Percentiles rank a stretch among this genome's conserved stretches.
phyloP scores from a whole-genome alignment of 208 protist species.

The Herpetomonas samuelpessoai region DNA sequence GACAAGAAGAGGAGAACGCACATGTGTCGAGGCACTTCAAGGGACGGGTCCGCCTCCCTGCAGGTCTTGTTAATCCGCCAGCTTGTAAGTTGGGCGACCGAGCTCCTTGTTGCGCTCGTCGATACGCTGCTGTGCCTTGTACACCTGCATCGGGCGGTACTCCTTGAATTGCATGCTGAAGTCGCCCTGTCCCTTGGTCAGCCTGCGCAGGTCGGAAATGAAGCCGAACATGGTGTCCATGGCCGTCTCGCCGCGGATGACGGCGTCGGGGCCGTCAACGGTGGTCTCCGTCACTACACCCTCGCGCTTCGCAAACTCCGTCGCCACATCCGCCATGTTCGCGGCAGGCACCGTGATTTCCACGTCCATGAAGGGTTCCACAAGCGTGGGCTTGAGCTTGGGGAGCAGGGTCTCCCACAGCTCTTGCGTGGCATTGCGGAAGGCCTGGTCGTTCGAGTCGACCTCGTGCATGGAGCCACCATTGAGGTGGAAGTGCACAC shows the following conservation, averaged over 20 bases:
- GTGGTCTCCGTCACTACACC: constrained; percentile 86
- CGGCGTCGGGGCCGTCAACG: constrained; percentile 76
- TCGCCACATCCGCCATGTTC: constrained; percentile 86
- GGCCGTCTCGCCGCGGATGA: constrained; percentile 88
- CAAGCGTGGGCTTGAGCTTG: constrained; percentile 90
- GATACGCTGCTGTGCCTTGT: constrained; percentile 89
- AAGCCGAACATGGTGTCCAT: constrained; percentile 94
- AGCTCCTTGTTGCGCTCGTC: constrained; percentile 89
- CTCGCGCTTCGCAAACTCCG: constrained; percentile 85
- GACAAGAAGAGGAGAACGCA: constrained; percentile 4
- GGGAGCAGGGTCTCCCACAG: constrained; percentile 93
- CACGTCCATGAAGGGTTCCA: constrained; percentile 98
- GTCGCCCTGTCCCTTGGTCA: constrained; percentile 91
- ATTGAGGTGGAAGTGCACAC: constrained; percentile 94
- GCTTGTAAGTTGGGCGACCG: constrained; percentile 67
- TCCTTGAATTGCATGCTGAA: constrained; percentile 94
- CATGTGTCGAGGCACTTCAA: too few relatives aligned
- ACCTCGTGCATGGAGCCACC: constrained; percentile 98
- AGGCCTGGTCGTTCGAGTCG: constrained; percentile 98
- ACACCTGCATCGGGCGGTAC: constrained; percentile 86
- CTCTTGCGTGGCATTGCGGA: constrained; percentile 94
- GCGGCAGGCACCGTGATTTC: constrained; percentile 88
- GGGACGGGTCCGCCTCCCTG: too few relatives aligned
- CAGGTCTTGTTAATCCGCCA: constrained; percentile 54
- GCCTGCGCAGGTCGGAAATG: constrained; percentile 89